Conservation (phyloP, 306 rosid species). For the Prunus campanulata region DNA sequence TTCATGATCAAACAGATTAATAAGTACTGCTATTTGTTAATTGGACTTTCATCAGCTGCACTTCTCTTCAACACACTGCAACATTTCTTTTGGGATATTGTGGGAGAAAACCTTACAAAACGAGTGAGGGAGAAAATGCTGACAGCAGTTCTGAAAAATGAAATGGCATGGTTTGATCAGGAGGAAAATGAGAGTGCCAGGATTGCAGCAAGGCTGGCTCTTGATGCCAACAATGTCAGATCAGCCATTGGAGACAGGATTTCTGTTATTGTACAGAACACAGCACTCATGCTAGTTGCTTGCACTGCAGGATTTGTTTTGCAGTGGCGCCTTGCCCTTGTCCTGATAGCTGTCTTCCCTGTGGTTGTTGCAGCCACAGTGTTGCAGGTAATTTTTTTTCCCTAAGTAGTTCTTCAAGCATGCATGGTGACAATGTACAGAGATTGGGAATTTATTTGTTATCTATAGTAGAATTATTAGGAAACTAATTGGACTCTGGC, state of each 20-base stretch:
- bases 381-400: conserved; percentile 63
- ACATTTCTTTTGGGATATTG: conserved; percentile 95
- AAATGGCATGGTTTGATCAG: conserved; percentile 95
- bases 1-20: conserved; percentile 74
- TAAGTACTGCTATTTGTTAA: conserved; percentile 82
- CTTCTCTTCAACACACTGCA: conserved; percentile 91
- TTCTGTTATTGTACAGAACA: conserved; percentile 91
- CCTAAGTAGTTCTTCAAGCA: conserved; percentile 7
- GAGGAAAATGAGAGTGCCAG: conserved; percentile 95
- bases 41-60: conserved; percentile 90
- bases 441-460: not conserved
- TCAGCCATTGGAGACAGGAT: conserved; percentile 93
- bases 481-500: not conserved
- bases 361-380: conserved; percentile 99
- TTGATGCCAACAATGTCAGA: conserved; percentile 91
- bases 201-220: conserved; percentile 79
- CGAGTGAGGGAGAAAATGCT: conserved; percentile 92
- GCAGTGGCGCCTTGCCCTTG: conserved; percentile 97
- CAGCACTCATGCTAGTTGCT: conserved; percentile 88
- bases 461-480: not conserved
- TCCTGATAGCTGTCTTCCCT: conserved; percentile 91
- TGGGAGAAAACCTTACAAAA: conserved; percentile 86
- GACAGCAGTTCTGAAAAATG: conserved; percentile 70
- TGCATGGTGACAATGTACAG: not conserved
- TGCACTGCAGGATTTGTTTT: conserved; percentile 92